Evolutionary conservation across 352 stramenopile genomes (phyloP).

Genomic region (Phytophthora colocasiae): DNA sequence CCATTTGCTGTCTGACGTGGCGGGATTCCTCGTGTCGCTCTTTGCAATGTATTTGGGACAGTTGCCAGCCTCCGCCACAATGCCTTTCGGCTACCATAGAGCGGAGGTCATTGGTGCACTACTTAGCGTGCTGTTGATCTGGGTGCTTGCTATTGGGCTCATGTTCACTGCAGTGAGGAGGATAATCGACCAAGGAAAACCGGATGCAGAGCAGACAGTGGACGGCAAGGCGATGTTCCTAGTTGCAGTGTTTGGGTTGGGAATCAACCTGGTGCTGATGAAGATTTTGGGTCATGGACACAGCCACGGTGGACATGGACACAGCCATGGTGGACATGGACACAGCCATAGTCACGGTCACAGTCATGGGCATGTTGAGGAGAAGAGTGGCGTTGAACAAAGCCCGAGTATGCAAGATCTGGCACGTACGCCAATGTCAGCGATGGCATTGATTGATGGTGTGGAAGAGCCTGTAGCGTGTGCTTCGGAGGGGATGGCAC

Average conservation of each 20-base stretch:
- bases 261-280: constrained; percentile 96
- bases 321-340: constrained; percentile 51
- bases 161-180: constrained; percentile 92
- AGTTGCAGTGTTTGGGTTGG: constrained; percentile 93
- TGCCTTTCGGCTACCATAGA: constrained; percentile 97
- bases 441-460: constrained; percentile 72
- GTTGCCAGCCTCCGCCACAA: constrained; percentile 55
- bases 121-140: constrained; percentile 94
- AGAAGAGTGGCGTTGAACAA: constrained; percentile 45
- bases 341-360: constrained; percentile 44
- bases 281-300: constrained; percentile 90
- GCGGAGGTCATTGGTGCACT: constrained; percentile 97
- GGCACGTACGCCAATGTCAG: constrained; percentile 78
- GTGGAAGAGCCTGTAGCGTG: constrained; percentile 28
- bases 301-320: constrained; percentile 45
- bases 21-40: constrained; percentile 83
- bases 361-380: constrained; percentile 25
- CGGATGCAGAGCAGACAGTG: constrained; percentile 42
- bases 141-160: constrained; percentile 93
- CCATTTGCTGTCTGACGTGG: constrained; percentile 81
- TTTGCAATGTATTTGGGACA: constrained; percentile 82
- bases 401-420: constrained; percentile 52
- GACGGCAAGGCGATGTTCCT: constrained; percentile 95
- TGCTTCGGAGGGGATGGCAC: constrained; percentile 9
- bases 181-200: constrained; percentile 55